phyloP scores from a whole-genome alignment of 2,329 filamentous ascomycete genomes.

The Sphaerulina musiva region DNA sequence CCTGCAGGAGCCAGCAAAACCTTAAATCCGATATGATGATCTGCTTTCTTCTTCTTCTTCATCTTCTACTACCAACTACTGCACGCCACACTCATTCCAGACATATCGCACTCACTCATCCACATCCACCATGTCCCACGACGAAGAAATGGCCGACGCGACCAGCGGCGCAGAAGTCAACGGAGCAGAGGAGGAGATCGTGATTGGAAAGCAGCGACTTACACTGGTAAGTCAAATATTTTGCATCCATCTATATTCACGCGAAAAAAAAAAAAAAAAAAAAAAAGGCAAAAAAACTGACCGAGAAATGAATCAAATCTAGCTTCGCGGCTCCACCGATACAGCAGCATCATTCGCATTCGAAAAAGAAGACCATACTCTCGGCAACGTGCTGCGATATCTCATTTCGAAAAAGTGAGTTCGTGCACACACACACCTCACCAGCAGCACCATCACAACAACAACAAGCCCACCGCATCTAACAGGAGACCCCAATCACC shows the following conservation, averaged over 20 bases:
- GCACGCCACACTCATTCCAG: slow-evolving; percentile 1
- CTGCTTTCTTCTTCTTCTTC: background rate
- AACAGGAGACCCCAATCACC: background rate
- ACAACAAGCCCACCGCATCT: slow-evolving; percentile 1
- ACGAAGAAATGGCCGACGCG: slow-evolving; percentile 36
- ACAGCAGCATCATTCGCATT: slow-evolving; percentile 95
- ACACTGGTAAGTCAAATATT: slow-evolving; percentile 33
- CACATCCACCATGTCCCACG: slow-evolving; percentile 22
- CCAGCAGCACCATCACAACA: background rate
- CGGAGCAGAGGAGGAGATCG: slow-evolving; percentile 27
- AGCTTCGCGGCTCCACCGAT: slow-evolving; percentile 78
- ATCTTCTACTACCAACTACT: background rate
- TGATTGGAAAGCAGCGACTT: slow-evolving; percentile 40
- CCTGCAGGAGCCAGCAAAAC: slow-evolving; percentile 14
- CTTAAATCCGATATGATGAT: background rate
- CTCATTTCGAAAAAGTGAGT: slow-evolving; percentile 97
- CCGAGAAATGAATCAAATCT: background rate
- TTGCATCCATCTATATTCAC: background rate
- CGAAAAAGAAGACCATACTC: slow-evolving; percentile 84
- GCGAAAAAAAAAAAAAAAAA: too few relatives aligned
- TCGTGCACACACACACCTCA: too few relatives aligned
- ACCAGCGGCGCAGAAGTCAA: slow-evolving; percentile 42
- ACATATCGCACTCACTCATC: background rate
- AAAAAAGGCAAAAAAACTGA: too few relatives aligned
- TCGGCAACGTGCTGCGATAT: slow-evolving; percentile 89